Evolutionary conservation across 1,284 basidiomycete species (phyloP).

Genomic region (Rhodotorula sp.): DNA sequence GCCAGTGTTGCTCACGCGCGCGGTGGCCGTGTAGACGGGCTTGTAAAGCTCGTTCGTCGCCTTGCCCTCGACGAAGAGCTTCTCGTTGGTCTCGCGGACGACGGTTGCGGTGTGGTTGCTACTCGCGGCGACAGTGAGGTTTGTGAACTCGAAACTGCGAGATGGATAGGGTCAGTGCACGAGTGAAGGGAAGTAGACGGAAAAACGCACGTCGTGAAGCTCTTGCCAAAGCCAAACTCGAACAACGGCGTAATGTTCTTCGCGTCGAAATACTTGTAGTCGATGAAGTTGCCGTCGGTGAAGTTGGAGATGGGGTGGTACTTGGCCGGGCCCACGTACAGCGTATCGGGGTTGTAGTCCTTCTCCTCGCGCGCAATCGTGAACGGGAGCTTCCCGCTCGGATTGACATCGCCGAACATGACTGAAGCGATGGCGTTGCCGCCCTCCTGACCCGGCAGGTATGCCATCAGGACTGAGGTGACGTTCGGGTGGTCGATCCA

Average conservation of each 20-base stretch:
- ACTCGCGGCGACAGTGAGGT: conserved; percentile 44
- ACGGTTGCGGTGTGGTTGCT: neutral
- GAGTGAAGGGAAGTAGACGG: no score
- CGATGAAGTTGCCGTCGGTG: conserved; percentile 62
- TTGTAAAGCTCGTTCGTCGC: conserved; percentile 48
- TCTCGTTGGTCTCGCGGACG: conserved; percentile 53
- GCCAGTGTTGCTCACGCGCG: conserved; percentile 55
- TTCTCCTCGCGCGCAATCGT: conserved; percentile 61
- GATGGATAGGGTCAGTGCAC: no score
- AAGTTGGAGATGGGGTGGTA: conserved; percentile 12
- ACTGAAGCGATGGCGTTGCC: conserved; percentile 47
- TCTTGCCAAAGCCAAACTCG: conserved; percentile 56
- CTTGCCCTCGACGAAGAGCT: conserved; percentile 38
- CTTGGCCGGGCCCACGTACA: conserved; percentile 28
- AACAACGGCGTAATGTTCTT: conserved; percentile 53
- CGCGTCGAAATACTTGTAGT: conserved; percentile 40
- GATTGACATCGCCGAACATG: conserved; percentile 58
- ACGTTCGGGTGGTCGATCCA: conserved; percentile 44
- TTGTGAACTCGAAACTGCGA: conserved; percentile 51
- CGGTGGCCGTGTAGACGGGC: conserved; percentile 50
- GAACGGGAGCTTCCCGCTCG: conserved; percentile 53
- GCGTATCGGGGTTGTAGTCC: conserved; percentile 61
- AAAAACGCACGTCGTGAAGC: conserved; percentile 50
- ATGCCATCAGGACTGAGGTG: conserved; percentile 46
- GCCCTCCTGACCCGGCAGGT: conserved; percentile 47